Base-by-base conservation (phyloP, 192 early-diverging fungal genomes). In the Umbelopsis sp. region DNA sequence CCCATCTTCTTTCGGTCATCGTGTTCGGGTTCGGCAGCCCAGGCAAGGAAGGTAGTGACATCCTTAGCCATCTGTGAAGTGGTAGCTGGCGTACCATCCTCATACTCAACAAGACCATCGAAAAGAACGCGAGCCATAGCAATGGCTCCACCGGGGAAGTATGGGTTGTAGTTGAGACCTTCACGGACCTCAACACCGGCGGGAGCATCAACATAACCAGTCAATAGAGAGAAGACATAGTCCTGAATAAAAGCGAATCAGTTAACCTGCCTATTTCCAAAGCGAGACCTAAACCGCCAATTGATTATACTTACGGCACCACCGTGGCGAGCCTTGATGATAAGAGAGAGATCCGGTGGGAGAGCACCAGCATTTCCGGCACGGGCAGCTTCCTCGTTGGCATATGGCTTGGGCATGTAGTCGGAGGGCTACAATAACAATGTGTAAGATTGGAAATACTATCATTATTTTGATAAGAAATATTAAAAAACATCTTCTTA, bases 61-160 rank as follows among this genome's bases (percentile, higher is more conserved):
- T 99, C 97, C 90, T 96, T 99, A 73, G 96, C 91, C 77, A 99
- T 92, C 86, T 99, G 96, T 47, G 94, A 94, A 32, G 95, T 90
- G 21, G 93, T 97, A 77, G 95, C 95, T 70, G 95, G 95, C 22
- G 96, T 97, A 49, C 94, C 97, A 77, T 99, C 97, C 59, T 99
- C 96, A 76, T 93, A 99, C 75, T 99, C 96, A 24, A 96, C 91
- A 20, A 95, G 83, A 65, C 93, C 97, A 74, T 99, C 97, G 84
- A 91, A 99, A 52, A 99, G 80, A 69, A 92, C 85, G 73, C 93
- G 91, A 44, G 95, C 97, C 96, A 99, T 99, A 65, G 89, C 88
- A 81, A 99, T 99, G 67, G 96, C 93, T 74, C 96, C 96, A 56
- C 97, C 96, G 17, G 95, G 97, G 93, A 99, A 99, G 88, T 97